Evolutionary conservation across 2,329 filamentous ascomycete genomes (phyloP).

Genomic region (Monilinia laxa): DNA sequence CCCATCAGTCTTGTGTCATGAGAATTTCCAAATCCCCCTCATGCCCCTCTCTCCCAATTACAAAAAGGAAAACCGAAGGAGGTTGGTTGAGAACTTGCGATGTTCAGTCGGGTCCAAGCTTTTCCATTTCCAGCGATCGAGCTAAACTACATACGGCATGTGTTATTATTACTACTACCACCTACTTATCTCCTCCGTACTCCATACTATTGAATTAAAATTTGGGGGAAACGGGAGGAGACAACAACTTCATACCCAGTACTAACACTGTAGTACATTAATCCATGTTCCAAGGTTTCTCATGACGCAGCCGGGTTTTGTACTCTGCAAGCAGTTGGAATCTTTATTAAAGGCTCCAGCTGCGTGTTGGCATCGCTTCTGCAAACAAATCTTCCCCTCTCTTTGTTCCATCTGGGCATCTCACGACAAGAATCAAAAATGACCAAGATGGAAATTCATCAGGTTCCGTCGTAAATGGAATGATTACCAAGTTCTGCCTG

Average conservation of each 20-base stretch:
- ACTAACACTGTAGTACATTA: no score
- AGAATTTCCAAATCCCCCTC: background rate
- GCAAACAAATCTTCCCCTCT: background rate
- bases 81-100: background rate
- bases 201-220: background rate
- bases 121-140: background rate
- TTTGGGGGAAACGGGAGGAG: constrained; percentile 13
- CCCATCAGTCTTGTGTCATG: background rate
- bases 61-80: background rate
- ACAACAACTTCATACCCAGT: no score
- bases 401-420: background rate
- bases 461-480: background rate
- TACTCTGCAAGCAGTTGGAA: no score
- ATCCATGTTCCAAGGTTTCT: no score
- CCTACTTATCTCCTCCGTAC: no score
- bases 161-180: no score
- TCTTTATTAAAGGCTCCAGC: no score
- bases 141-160: background rate
- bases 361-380: background rate
- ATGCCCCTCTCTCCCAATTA: background rate
- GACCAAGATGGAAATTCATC: background rate
- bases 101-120: background rate
- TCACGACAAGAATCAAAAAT: background rate
- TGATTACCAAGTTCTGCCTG: background rate
- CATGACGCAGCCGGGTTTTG: constrained; percentile 8